Percentiles rank a stretch among this genome's conserved stretches.
Evolutionary conservation across 2,329 filamentous ascomycete species (phyloP).

Genomic region (Penicillium sp.): DNA sequence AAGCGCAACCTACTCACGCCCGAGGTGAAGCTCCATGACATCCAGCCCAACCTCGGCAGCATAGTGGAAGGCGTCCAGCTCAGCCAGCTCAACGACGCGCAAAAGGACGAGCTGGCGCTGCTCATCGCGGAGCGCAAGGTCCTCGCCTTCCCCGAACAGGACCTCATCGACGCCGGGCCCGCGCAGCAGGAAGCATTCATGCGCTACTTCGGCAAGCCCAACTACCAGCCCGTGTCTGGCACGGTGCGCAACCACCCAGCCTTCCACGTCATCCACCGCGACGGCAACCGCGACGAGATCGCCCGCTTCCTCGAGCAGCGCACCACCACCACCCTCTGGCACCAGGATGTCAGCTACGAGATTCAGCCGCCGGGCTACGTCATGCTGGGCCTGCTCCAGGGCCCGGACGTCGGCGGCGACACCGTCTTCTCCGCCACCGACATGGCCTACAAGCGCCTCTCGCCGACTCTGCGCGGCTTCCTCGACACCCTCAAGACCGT

Average conservation of each 20-base stretch:
- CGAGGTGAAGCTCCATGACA: slow-evolving; percentile 35
- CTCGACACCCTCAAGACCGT: slow-evolving; percentile 36
- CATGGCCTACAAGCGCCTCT: slow-evolving; percentile 48
- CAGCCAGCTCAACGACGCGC: slow-evolving; percentile 46
- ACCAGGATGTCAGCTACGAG: slow-evolving; percentile 51
- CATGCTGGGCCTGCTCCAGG: slow-evolving; percentile 49
- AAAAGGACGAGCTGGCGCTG: slow-evolving; percentile 55
- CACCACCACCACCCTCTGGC: slow-evolving; percentile 49
- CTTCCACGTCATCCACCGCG: slow-evolving; percentile 49
- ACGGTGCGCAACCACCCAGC: slow-evolving; percentile 43
- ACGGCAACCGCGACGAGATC: slow-evolving; percentile 46
- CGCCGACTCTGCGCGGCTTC: slow-evolving; percentile 50
- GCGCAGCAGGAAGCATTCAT: slow-evolving; percentile 46
- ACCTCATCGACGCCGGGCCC: slow-evolving; percentile 48
- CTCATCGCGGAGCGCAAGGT: slow-evolving; percentile 67
- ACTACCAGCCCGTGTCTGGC: slow-evolving; percentile 47
- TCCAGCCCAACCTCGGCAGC: slow-evolving; percentile 45
- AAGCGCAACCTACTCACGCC: slow-evolving; percentile 38
- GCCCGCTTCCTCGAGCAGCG: slow-evolving; percentile 43
- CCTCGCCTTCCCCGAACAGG: slow-evolving; percentile 52
- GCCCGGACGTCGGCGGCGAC: slow-evolving; percentile 51
- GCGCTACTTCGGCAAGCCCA: slow-evolving; percentile 46
- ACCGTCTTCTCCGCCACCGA: slow-evolving; percentile 48
- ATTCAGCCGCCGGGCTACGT: slow-evolving; percentile 49
- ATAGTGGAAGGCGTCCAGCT: slow-evolving; percentile 48